Percentiles rank a stretch among this genome's conserved stretches.
Conservation (phyloP, 2,329 filamentous ascomycete genomes). For the Claviceps arundinis region DNA sequence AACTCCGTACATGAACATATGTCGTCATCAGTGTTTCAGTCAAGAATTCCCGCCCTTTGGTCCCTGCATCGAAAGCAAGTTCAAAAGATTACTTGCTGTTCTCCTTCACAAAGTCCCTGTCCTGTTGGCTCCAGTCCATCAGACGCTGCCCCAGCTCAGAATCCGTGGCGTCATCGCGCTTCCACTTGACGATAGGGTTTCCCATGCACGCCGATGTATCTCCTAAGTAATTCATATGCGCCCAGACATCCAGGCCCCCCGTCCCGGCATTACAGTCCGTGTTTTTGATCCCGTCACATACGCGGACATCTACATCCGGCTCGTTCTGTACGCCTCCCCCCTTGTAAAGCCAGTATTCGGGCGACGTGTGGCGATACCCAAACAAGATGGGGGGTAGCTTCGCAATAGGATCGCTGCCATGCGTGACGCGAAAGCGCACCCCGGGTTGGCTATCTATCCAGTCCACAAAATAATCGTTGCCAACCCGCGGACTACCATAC, state of each 20-base stretch:
- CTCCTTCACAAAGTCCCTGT: background rate
- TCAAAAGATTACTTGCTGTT: background rate
- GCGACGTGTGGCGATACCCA: constrained; percentile 52
- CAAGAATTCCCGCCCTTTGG: too few species aligned
- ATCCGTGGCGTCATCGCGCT: constrained; percentile 16
- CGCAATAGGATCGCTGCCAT: constrained; percentile 53
- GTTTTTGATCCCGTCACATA: constrained; percentile 36
- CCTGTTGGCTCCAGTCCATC: constrained; percentile 9
- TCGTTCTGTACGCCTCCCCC: constrained; percentile 23
- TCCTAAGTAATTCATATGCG: constrained; percentile 38
- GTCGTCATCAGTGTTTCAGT: too few species aligned
- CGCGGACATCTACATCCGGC: constrained; percentile 24
- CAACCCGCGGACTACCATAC: constrained; percentile 55
- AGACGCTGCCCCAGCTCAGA: constrained; percentile 25
- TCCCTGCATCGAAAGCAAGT: background rate
- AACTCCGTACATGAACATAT: too few species aligned
- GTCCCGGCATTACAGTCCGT: constrained; percentile 38
- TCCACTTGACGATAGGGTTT: constrained; percentile 12
- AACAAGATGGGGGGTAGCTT: constrained; percentile 48
- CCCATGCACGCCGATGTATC: constrained; percentile 26
- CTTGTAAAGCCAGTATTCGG: constrained; percentile 51
- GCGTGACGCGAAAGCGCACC: constrained; percentile 50
- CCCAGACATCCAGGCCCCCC: constrained; percentile 26
- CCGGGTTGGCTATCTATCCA: constrained; percentile 41
- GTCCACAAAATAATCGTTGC: constrained; percentile 39